Percentiles rank a stretch among this genome's conserved stretches.
phyloP scores from a whole-genome alignment of 257 asterid species.

The Haberlea rhodopensis region DNA sequence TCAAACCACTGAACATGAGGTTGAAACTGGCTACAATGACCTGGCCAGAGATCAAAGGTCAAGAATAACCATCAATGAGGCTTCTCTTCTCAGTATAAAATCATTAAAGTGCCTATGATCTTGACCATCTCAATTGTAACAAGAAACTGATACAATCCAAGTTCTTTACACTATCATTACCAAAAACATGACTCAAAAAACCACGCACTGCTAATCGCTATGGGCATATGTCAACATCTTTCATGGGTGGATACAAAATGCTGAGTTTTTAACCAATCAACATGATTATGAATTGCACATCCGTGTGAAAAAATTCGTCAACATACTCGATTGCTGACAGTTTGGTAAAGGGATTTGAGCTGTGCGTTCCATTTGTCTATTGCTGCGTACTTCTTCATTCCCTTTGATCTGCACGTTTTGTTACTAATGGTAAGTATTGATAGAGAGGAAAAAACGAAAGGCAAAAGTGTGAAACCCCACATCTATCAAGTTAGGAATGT shows the following conservation, averaged over 20 bases:
- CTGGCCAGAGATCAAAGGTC: too few species aligned
- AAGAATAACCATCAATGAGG: neutral
- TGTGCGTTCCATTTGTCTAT: constrained; percentile 94
- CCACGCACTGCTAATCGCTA: neutral
- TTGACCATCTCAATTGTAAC: neutral
- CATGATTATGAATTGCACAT: constrained; percentile 19
- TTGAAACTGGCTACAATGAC: too few species aligned
- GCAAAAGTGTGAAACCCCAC: neutral
- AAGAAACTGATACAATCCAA: neutral
- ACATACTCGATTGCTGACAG: constrained; percentile 71
- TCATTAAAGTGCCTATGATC: too few species aligned
- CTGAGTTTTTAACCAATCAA: constrained; percentile 1
- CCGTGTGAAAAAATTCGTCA: constrained; percentile 29
- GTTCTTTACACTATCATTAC: constrained; percentile 16
- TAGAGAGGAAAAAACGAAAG: neutral
- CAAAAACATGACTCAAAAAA: constrained; percentile 16
- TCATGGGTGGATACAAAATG: constrained; percentile 4
- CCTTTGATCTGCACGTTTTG: constrained; percentile 64
- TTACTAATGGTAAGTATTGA: neutral
- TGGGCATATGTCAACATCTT: neutral
- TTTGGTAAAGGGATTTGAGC: constrained; percentile 74
- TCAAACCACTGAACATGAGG: too few species aligned
- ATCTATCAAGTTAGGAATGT: neutral
- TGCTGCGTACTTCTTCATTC: constrained; percentile 88
- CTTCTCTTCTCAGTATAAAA: neutral